These are phyloP conservation scores for Tulasnella sp. DNA, from an alignment of 768 basidiomycete species.

Conservation along the genomic window DNA sequence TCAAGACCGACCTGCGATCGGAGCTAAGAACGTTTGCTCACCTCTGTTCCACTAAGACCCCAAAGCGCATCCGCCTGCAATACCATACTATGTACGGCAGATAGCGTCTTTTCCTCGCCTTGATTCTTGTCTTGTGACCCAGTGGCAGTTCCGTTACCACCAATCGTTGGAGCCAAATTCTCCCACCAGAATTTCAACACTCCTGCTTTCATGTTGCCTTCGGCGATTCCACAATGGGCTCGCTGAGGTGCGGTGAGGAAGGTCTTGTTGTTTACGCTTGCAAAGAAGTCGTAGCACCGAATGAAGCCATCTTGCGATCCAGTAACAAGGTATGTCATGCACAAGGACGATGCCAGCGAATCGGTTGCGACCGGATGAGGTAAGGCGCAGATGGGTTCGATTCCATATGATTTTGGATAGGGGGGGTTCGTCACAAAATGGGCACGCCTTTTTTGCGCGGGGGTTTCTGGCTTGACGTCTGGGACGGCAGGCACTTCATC, in stretches of 20 bases:
- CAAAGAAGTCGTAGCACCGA: conserved; percentile 85
- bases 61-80: conserved; percentile 93
- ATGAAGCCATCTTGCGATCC: conserved; percentile 94
- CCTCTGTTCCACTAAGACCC: conserved; percentile 83
- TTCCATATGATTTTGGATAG: conserved; percentile 59
- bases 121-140: conserved; percentile 42
- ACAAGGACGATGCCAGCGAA: conserved; percentile 77
- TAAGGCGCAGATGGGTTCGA: conserved; percentile 88
- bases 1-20: conserved; percentile 7
- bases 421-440: conserved; percentile 32
- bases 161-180: conserved; percentile 48
- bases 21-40: conserved; percentile 41
- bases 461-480: conserved; percentile 27
- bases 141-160: conserved; percentile 32
- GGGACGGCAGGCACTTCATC: conserved; percentile 10
- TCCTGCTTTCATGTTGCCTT: conserved; percentile 86
- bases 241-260: conserved; percentile 85
- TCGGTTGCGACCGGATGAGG: conserved; percentile 86
- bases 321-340: conserved; percentile 84
- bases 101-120: conserved; percentile 44
- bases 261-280: conserved; percentile 80
- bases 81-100: conserved; percentile 84
- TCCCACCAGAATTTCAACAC: conserved; percentile 90
- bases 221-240: conserved; percentile 84
- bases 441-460: conserved; percentile 35